These are phyloP conservation scores for thale cress (Arabidopsis thaliana) DNA, from an alignment of 345 rosid genomes.

Conservation along the genomic window DNA sequence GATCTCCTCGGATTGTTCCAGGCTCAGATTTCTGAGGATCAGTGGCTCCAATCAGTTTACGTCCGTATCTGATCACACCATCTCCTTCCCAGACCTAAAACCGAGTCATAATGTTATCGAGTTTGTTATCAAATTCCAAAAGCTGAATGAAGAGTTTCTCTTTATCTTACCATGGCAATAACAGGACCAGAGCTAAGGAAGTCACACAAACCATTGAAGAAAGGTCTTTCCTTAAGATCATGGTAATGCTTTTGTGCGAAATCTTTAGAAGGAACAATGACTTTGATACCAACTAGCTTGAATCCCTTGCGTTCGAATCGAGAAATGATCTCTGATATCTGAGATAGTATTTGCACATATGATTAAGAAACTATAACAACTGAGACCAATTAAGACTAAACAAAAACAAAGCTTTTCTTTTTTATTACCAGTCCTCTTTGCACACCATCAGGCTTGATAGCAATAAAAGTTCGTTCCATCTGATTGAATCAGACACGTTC, in stretches of 20 bases:
- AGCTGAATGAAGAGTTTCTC: not conserved
- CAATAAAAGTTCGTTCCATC: conserved; percentile 95
- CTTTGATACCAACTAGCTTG: conserved; percentile 92
- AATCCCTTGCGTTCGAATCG: conserved; percentile 98
- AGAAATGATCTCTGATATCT: conserved; percentile 89
- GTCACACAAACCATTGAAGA: conserved; percentile 88
- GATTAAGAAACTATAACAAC: conserved; percentile 22
- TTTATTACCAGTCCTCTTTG: conserved; percentile 88
- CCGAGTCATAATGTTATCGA: not conserved
- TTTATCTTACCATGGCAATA: conserved; percentile 78
- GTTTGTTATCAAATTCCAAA: not conserved
- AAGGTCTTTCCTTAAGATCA: conserved; percentile 92
- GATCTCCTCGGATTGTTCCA: conserved; percentile 96
- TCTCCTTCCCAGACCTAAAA: conserved; percentile 99
- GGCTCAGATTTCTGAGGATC: conserved; percentile 99
- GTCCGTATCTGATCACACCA: conserved; percentile 88
- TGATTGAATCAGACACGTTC: conserved; percentile 38
- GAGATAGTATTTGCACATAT: conserved; percentile 17
- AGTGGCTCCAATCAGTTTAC: conserved; percentile 97
- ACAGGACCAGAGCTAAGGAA: conserved; percentile 99
- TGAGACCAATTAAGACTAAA: conserved; percentile 26
- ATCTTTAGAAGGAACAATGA: conserved; percentile 78
- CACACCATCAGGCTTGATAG: conserved; percentile 98
- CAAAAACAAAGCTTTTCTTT: not conserved
- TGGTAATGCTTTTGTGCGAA: conserved; percentile 93